Conservation (phyloP, 2,329 filamentous ascomycete genomes). For the Beauveria asiatica region DNA sequence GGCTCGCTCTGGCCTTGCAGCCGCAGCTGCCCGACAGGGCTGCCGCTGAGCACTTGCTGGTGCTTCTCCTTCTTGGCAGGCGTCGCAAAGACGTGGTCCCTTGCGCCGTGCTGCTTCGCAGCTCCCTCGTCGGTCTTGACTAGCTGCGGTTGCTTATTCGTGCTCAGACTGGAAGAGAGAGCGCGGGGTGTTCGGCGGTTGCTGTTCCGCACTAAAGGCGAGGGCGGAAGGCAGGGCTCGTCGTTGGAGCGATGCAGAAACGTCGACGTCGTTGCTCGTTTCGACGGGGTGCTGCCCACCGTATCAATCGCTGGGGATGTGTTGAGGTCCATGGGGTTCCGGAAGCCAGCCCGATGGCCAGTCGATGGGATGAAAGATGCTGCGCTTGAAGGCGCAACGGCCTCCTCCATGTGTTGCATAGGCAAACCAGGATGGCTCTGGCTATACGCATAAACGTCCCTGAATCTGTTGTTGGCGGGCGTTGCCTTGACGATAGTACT, state of each 20-base stretch:
- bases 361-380: conserved; percentile 34
- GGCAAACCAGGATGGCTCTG: conserved; percentile 17
- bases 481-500: conserved; percentile 48
- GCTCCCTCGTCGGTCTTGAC: conserved; percentile 12
- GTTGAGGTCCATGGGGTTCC: conserved; percentile 22
- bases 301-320: conserved; percentile 19
- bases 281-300: conserved; percentile 11
- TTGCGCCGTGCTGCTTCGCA: not conserved
- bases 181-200: conserved; percentile 8
- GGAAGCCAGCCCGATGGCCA: conserved; percentile 24
- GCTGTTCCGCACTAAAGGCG: conserved; percentile 27
- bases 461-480: conserved; percentile 46
- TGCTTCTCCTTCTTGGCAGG: conserved; percentile 28
- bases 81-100: conserved; percentile 25
- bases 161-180: conserved; percentile 13
- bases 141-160: not conserved
- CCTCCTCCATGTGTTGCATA: conserved; percentile 20
- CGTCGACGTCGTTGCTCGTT: conserved; percentile 13
- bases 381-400: conserved; percentile 30
- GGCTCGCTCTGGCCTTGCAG: conserved; percentile 13
- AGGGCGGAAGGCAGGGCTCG: conserved; percentile 23
- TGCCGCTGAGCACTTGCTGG: conserved; percentile 12
- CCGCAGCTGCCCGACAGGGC: conserved; percentile 13
- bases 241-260: conserved; percentile 24
- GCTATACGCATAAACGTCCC: conserved; percentile 35